Base-by-base conservation (phyloP, 2,329 filamentous ascomycete genomes). In the Botrytis paeoniae region DNA sequence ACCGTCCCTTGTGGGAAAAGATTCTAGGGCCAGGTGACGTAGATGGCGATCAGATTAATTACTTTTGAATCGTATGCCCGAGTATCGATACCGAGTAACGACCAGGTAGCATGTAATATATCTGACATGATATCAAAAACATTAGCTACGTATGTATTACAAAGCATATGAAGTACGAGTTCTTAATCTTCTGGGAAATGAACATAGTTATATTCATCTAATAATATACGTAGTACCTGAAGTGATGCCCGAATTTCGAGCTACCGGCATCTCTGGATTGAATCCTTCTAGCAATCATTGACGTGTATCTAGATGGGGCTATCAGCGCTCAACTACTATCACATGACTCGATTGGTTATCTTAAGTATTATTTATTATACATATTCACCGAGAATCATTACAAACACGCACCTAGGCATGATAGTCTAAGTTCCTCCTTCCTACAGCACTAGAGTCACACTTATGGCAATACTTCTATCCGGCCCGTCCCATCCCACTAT, bases 31-130 rank as follows among this genome's bases (percentile, higher is more conserved):
- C 25, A 10, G 32, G 64, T 68, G 64, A 54, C 65, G 65, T 57
- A 57, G 35, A 57, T 32, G 64, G 64, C 64, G 64, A 68, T 68
- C 35, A 39, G 64, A 54, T 54, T 54, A 37, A 54, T 68, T 68
- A 3, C 45, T 37, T 66, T 37, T 66, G 4, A 22, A 51, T 66
- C 63, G 54, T 29, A n/a, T 66, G 45, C 45, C 45, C 25, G 64
- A 66, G 45, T 48, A 37, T 51, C 63, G 63, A 65, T 65, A 18
- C 63, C 43, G 63, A 37, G 43, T 35, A n/a, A 14, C 3, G 7
- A 18, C 16, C 20, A 48, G 20, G 25, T 16, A 54, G 4, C 7
- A 20, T 48, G 22, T 51, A 12, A n/a, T 57, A 16, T 32, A 57
- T 57, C 51, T 29, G n/a, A 29, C n/a, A 57, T 18, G 51, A 32